phyloP scores from a whole-genome alignment of 176 grass and related monocot species.

The Cocos nucifera region DNA sequence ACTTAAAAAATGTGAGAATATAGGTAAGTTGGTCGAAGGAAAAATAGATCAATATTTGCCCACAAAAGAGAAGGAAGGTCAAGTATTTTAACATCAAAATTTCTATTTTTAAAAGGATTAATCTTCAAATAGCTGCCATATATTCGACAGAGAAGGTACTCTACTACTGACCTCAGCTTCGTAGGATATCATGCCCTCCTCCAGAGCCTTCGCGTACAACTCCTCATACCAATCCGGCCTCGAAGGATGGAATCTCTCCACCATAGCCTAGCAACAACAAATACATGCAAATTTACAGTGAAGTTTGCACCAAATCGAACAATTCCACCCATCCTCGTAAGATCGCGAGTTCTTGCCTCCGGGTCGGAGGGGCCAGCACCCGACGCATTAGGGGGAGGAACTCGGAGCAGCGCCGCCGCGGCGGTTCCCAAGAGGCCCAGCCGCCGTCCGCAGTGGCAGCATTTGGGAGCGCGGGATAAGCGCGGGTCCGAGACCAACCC shows the following conservation, averaged over 20 bases:
- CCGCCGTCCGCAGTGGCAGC: constrained; percentile 37
- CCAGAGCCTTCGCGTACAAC: constrained; percentile 46
- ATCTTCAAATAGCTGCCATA: not conserved
- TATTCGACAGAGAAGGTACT: not conserved
- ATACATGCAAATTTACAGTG: not conserved
- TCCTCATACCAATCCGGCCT: constrained; percentile 70
- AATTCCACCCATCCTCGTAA: not conserved
- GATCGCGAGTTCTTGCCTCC: constrained; percentile 23
- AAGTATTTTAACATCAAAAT: not conserved
- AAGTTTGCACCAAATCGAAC: not conserved
- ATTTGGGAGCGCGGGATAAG: not conserved
- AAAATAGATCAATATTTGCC: no score
- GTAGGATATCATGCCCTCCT: constrained; percentile 45
- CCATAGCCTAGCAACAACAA: constrained; percentile 29
- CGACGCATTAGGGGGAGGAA: constrained; percentile 10
- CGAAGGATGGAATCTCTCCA: constrained; percentile 53
- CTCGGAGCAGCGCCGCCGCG: constrained; percentile 22
- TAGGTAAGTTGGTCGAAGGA: no score
- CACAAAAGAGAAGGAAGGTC: no score
- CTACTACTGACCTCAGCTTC: constrained; percentile 55
- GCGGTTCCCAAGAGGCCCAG: constrained; percentile 30
- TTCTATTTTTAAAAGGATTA: not conserved
- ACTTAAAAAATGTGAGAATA: no score
- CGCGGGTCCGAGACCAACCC: not conserved
- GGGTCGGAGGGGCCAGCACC: constrained; percentile 34